These are phyloP conservation scores for Oryza meyeriana DNA, from an alignment of 176 grass and related monocot genomes.

Conservation along the genomic window DNA sequence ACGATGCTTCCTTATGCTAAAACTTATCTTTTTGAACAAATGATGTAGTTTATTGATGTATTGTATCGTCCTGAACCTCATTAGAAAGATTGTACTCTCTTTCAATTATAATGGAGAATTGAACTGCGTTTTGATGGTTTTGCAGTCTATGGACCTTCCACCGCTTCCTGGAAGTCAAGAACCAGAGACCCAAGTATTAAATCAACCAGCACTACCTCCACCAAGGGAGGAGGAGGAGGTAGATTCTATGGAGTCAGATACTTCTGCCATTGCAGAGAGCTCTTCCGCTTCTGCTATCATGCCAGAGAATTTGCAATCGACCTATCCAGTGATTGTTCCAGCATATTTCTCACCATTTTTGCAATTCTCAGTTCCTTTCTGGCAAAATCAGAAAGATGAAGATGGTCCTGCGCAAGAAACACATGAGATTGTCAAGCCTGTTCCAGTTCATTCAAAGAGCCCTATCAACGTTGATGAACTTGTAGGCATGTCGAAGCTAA, in stretches of 20 bases:
- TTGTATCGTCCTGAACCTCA: background rate
- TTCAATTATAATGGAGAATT: slow-evolving; percentile 18
- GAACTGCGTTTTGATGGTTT: slow-evolving; percentile 34
- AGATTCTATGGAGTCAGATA: slow-evolving; percentile 79
- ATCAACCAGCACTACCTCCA: slow-evolving; percentile 44
- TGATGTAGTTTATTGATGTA: background rate
- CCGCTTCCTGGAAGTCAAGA: slow-evolving; percentile 70
- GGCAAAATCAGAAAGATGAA: slow-evolving; percentile 54
- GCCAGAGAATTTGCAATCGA: slow-evolving; percentile 55
- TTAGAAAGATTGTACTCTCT: slow-evolving; percentile 22
- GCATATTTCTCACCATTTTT: slow-evolving; percentile 82
- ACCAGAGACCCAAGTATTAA: slow-evolving; percentile 54
- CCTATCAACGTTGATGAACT: slow-evolving; percentile 93
- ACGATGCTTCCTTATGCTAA: background rate
- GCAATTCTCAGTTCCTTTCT: slow-evolving; percentile 75
- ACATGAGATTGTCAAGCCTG: slow-evolving; percentile 87
- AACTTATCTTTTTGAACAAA: background rate
- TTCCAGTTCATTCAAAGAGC: slow-evolving; percentile 75
- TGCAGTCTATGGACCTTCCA: slow-evolving; percentile 69
- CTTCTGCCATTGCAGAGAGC: slow-evolving; percentile 50
- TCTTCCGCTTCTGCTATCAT: slow-evolving; percentile 34
- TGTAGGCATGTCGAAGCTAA: slow-evolving; percentile 84
- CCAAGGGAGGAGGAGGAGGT: slow-evolving; percentile 60
- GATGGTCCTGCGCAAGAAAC: slow-evolving; percentile 52
- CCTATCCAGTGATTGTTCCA: slow-evolving; percentile 71